Conservation (phyloP, 1,284 basidiomycete species). For the Neonothopanus nambi region DNA sequence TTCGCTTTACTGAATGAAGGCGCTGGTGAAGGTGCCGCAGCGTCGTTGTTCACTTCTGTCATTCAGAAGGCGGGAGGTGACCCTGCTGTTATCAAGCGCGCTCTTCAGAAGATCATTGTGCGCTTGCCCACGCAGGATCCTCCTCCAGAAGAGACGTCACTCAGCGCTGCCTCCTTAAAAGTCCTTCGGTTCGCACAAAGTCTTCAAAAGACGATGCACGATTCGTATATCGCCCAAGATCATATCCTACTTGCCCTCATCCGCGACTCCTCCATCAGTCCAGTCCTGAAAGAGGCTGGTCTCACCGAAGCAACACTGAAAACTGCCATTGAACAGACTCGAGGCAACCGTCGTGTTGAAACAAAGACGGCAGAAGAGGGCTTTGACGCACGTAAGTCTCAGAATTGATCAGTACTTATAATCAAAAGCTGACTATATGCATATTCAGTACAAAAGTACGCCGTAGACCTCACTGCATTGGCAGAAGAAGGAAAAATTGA, state of each 20-base stretch:
- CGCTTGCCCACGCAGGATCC: slow-evolving; percentile 84
- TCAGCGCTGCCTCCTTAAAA: slow-evolving; percentile 64
- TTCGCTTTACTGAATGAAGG: slow-evolving; percentile 73
- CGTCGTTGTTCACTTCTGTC: slow-evolving; percentile 73
- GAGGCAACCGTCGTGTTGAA: slow-evolving; percentile 83
- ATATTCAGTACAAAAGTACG: slow-evolving; percentile 69
- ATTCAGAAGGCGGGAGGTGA: slow-evolving; percentile 80
- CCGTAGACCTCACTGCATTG: slow-evolving; percentile 83
- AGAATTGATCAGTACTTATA: neutral
- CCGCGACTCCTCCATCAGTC: slow-evolving; percentile 67
- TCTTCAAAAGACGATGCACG: slow-evolving; percentile 87
- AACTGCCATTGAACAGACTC: slow-evolving; percentile 77
- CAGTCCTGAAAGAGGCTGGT: slow-evolving; percentile 73
- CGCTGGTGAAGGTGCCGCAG: slow-evolving; percentile 30
- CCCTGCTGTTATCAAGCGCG: slow-evolving; percentile 62
- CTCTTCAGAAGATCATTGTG: slow-evolving; percentile 68
- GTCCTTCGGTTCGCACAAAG: slow-evolving; percentile 81
- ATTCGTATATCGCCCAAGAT: slow-evolving; percentile 93
- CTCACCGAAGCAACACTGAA: slow-evolving; percentile 75
- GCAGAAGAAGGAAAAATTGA: slow-evolving; percentile 92
- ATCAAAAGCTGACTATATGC: neutral
- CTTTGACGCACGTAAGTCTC: slow-evolving; percentile 63
- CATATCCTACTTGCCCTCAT: slow-evolving; percentile 77
- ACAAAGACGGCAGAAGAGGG: slow-evolving; percentile 82
- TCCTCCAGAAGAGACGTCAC: slow-evolving; percentile 75